phyloP scores from a whole-genome alignment of 2,329 filamentous ascomycete species.

The Aspergillus glaucus region DNA sequence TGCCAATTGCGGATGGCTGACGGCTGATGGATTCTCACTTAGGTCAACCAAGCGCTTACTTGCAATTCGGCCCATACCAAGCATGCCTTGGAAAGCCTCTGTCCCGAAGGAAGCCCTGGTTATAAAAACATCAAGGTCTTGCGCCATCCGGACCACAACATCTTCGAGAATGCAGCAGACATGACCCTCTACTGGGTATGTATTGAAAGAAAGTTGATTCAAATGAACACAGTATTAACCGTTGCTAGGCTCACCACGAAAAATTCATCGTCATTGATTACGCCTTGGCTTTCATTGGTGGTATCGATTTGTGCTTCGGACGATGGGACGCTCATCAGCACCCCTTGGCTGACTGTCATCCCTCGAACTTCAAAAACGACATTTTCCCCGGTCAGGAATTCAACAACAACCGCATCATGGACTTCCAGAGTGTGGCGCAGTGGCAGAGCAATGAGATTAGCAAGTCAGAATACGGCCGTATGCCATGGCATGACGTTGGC shows the following conservation, averaged over 20 bases:
- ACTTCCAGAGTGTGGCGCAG: conserved; percentile 83
- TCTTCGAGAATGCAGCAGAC: conserved; percentile 86
- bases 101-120: conserved; percentile 73
- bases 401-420: conserved; percentile 95
- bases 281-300: conserved; percentile 83
- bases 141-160: conserved; percentile 91
- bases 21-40: neutral
- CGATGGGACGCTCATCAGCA: conserved; percentile 89
- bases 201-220: neutral
- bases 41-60: conserved; percentile 67
- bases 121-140: conserved; percentile 83
- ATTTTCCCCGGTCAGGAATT: conserved; percentile 95
- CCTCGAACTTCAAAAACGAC: conserved; percentile 71
- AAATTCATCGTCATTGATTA: conserved; percentile 97
- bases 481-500: conserved; percentile 97
- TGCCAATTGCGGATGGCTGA: neutral
- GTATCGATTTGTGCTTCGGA: conserved; percentile 90
- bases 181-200: conserved; percentile 87
- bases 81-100: conserved; percentile 70
- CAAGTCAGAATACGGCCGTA: conserved; percentile 85
- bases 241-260: conserved; percentile 71
- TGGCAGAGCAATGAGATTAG: conserved; percentile 91
- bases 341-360: conserved; percentile 78
- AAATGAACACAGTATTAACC: neutral
- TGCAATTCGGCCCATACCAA: conserved; percentile 95